A percentile compares a stretch with the other conserved stretches of the same genome.
Evolutionary conservation across 2,329 filamentous ascomycete genomes (phyloP).

Genomic region (Xylariaceae sp.): DNA sequence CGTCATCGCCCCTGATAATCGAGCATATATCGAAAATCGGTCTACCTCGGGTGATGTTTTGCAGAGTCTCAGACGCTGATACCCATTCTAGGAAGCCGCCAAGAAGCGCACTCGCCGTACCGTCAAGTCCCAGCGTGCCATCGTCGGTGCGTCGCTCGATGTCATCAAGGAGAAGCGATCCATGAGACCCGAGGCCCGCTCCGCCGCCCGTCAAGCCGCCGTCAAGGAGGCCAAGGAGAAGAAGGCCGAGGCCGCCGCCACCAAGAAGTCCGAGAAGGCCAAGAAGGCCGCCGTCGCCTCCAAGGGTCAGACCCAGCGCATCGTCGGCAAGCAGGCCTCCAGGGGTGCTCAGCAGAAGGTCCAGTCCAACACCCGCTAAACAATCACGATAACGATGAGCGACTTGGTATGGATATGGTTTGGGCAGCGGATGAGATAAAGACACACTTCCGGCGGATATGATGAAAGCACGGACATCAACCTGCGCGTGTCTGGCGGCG

Average conservation of each 20-base stretch:
- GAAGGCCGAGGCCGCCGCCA: constrained; percentile 80
- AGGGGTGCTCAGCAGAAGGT: constrained; percentile 88
- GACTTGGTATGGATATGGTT: constrained; percentile 11
- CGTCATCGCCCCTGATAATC: too few species aligned
- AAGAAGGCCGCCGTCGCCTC: constrained; percentile 73
- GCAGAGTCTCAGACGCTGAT: constrained; percentile 34
- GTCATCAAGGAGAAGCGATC: constrained; percentile 99
- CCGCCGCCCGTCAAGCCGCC: constrained; percentile 81
- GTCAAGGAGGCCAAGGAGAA: constrained; percentile 99
- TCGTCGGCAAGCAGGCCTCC: constrained; percentile 94
- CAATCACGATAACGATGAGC: constrained; percentile 1
- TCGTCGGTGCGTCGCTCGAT: constrained; percentile 98
- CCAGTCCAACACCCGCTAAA: constrained; percentile 80
- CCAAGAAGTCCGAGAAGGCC: constrained; percentile 99
- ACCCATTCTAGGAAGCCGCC: constrained; percentile 79
- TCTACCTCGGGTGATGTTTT: neutral
- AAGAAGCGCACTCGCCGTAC: constrained; percentile 99
- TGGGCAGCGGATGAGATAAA: constrained; percentile 15
- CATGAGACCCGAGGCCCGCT: constrained; percentile 92
- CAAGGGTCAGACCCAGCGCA: constrained; percentile 74
- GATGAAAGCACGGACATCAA: constrained; percentile 18
- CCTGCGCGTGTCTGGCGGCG: constrained; percentile 31
- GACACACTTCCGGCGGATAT: constrained; percentile 9
- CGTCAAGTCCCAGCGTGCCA: constrained; percentile 97
- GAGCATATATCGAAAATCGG: neutral